Percentiles rank a stretch among this genome's conserved stretches.
phyloP scores from a whole-genome alignment of 2,329 filamentous ascomycete genomes.

The Emmonsiellopsis sp. region DNA sequence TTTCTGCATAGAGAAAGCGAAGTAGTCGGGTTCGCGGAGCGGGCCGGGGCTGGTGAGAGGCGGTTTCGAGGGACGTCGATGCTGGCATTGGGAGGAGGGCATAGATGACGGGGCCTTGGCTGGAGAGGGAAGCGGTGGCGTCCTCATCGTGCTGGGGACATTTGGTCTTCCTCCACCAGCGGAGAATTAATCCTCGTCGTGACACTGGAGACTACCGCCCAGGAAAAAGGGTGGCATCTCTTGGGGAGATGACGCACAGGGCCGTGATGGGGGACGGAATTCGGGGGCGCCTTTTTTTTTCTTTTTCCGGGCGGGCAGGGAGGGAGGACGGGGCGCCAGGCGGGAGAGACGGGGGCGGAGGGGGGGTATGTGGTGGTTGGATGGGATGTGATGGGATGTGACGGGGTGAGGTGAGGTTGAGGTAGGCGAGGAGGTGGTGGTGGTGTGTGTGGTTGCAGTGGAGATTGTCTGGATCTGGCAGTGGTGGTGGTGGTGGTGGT shows the following conservation, averaged over 20 bases:
- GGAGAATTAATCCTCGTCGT: constrained; percentile 24
- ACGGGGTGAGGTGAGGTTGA: constrained; percentile 7
- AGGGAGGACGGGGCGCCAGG: background rate
- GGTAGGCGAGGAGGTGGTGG: constrained; percentile 4
- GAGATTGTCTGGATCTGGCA: constrained; percentile 6
- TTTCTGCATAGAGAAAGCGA: constrained; percentile 4
- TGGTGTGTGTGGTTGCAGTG: background rate
- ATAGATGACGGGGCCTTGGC: constrained; percentile 26
- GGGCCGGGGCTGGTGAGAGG: constrained; percentile 12
- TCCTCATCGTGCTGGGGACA: constrained; percentile 23
- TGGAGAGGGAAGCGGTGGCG: constrained; percentile 31
- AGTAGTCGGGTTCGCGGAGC: constrained; percentile 11
- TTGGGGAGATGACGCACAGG: constrained; percentile 9
- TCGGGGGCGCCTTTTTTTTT: background rate
- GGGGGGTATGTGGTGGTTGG: background rate
- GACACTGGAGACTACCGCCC: constrained; percentile 22
- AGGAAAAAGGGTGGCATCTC: constrained; percentile 24
- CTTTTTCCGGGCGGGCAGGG: too few relatives aligned
- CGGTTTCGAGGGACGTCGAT: constrained; percentile 18
- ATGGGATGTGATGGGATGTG: constrained; percentile 1
- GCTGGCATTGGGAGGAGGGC: constrained; percentile 17
- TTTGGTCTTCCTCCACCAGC: constrained; percentile 21
- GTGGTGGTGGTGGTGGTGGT: background rate
- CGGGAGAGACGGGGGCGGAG: background rate
- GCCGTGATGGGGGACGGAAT: background rate